Evolutionary conservation across 2,329 filamentous ascomycete genomes (phyloP), one percentile per base, ranked within the genome.

Genomic region (Nakataea oryzae): DNA sequence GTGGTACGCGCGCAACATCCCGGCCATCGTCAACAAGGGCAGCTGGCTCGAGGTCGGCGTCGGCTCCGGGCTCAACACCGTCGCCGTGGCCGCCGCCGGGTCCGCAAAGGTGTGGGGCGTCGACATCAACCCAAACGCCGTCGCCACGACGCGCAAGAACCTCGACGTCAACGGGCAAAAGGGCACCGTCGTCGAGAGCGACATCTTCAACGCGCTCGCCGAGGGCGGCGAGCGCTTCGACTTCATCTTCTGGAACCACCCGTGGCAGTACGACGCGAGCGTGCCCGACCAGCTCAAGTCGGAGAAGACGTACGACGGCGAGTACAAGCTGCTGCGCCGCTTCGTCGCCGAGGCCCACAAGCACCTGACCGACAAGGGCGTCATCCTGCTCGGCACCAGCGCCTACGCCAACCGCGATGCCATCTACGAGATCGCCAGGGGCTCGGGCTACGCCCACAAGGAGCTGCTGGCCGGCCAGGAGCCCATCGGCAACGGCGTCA

Each of bases 401-500:
- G 57, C 30, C 21, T 58, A 58, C n/a, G 34, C 34, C 26, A 60
- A 54, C 59, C 34, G 55, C 55, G 34, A 61, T 34, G 29, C 47
- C 58, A 58, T 58, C 58, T 24, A 50, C 17, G 6, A 24, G 9
- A 56, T 54, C 29, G 29, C 28, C 14, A 17, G 27, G n/a, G 28
- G 11, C 30, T 34, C 32, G 30, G 57, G 30, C n/a, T 58, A 58
- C 30, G 34, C 24, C 8, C 57, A 58, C 57, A 41, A 41, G 30
- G 57, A 63, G 59, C 59, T 61, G 28, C n/a, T 58, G 57, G 27
- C 30, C 30, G 57, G 57, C 27, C 21, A 26, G 12, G 57, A 58
- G 57, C 57, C 57, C 21, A 58, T 63, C 21, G 61, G 65, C n/a
- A 64, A 57, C 54, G 62, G 64, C 28, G 63, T 65, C 41, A 57